phyloP scores from a whole-genome alignment of 2,329 filamentous ascomycete genomes.

The Graphilbum fragrans region DNA sequence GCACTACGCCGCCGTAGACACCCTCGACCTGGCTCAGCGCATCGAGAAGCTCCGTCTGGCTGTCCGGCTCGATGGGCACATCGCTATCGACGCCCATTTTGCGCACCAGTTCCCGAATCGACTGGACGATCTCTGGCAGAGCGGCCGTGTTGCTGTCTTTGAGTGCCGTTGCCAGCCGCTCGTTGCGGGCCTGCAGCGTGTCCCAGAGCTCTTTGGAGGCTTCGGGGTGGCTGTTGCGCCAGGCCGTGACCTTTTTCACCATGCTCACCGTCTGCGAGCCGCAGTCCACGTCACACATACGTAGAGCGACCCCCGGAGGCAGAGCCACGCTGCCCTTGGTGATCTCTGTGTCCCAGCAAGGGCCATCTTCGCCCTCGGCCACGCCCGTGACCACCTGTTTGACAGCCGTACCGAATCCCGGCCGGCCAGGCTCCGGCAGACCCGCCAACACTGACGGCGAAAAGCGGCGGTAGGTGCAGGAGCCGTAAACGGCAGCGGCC shows the following conservation, averaged over 20 bases:
- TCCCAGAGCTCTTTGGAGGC: slow-evolving; percentile 64
- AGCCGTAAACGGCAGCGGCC: slow-evolving; percentile 83
- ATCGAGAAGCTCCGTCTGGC: slow-evolving; percentile 77
- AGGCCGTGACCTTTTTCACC: slow-evolving; percentile 83
- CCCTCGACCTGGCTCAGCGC: slow-evolving; percentile 63
- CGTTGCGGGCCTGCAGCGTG: slow-evolving; percentile 61
- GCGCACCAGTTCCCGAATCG: slow-evolving; percentile 51
- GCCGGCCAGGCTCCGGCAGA: slow-evolving; percentile 53
- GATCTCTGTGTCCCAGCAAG: slow-evolving; percentile 70
- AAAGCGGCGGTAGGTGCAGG: slow-evolving; percentile 86
- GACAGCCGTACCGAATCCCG: slow-evolving; percentile 56
- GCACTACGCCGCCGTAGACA: slow-evolving; percentile 83
- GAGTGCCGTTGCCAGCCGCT: slow-evolving; percentile 54
- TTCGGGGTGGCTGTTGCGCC: slow-evolving; percentile 54
- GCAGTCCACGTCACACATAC: slow-evolving; percentile 95
- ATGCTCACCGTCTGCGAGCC: slow-evolving; percentile 88
- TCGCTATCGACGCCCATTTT: slow-evolving; percentile 62
- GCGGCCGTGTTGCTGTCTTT: slow-evolving; percentile 31
- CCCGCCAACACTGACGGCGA: slow-evolving; percentile 60
- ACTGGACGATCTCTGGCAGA: slow-evolving; percentile 33
- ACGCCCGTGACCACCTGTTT: slow-evolving; percentile 52
- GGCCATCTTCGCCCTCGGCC: slow-evolving; percentile 18
- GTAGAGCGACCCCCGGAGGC: slow-evolving; percentile 60
- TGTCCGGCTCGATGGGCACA: slow-evolving; percentile 79
- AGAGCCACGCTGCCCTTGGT: slow-evolving; percentile 57